phyloP scores from a whole-genome alignment of 2,329 filamentous ascomycete genomes.

The Pseudocercospora pini-densiflorae region DNA sequence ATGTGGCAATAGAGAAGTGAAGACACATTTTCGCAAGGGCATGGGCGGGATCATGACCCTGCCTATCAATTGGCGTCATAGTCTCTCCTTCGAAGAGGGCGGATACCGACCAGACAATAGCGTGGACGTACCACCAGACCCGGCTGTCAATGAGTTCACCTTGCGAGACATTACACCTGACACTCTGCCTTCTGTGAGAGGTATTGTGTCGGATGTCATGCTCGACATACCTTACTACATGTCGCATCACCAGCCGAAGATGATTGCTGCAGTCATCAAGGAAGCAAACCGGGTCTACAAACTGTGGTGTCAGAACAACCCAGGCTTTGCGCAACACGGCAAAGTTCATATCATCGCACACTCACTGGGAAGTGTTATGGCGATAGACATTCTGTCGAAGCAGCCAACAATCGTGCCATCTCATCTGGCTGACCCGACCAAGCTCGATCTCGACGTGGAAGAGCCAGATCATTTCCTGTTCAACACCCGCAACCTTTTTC shows the following conservation, averaged over 20 bases:
- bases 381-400: constrained; percentile 84
- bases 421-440: constrained; percentile 40
- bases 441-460: constrained; percentile 30
- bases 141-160: constrained; percentile 61
- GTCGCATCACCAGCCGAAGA: constrained; percentile 92
- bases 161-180: constrained; percentile 91
- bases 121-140: constrained; percentile 43
- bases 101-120: constrained; percentile 60
- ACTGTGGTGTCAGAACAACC: constrained; percentile 93
- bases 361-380: constrained; percentile 93
- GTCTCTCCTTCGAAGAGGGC: constrained; percentile 83
- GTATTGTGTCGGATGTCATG: constrained; percentile 96
- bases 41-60: constrained; percentile 92
- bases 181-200: constrained; percentile 86
- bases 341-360: constrained; percentile 92
- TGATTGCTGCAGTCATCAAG: constrained; percentile 84
- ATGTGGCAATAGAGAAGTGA: constrained; percentile 74
- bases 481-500: constrained; percentile 85
- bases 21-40: constrained; percentile 72
- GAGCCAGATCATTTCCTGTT: constrained; percentile 75
- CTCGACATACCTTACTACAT: constrained; percentile 98
- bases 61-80: constrained; percentile 92
- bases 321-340: constrained; percentile 75
- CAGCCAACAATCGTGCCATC: constrained; percentile 75
- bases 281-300: constrained; percentile 97